phyloP scores from a whole-genome alignment of 495 filamentous ascomycete genomes.

The Penicillium coffeae region DNA sequence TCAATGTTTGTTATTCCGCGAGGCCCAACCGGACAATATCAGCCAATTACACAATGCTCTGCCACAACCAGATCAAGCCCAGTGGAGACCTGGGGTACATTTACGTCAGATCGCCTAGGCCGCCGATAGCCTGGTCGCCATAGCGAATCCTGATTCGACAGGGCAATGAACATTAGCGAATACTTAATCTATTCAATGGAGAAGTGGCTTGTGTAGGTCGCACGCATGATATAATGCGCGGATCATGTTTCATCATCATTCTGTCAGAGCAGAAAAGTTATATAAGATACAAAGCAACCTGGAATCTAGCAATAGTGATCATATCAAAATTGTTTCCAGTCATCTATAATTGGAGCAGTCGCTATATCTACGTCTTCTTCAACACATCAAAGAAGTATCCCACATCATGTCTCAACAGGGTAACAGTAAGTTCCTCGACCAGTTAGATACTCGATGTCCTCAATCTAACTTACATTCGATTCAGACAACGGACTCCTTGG shows the following conservation, averaged over 20 bases:
- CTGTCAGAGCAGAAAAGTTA: background rate
- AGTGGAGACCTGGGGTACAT: conserved; percentile 3
- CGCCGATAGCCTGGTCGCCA: background rate
- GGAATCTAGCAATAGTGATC: too few relatives aligned
- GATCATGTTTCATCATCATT: conserved; percentile 10
- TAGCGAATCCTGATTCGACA: background rate
- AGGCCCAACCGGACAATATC: conserved; percentile 1
- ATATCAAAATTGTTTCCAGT: too few relatives aligned
- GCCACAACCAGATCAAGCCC: background rate
- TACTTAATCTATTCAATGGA: conserved; percentile 9
- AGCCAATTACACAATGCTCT: conserved; percentile 10
- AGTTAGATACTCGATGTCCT: background rate
- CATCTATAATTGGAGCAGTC: background rate
- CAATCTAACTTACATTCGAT: background rate
- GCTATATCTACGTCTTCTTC: too few relatives aligned
- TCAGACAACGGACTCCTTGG: conserved; percentile 26
- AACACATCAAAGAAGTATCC: too few relatives aligned
- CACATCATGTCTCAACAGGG: too few relatives aligned
- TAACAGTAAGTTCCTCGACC: conserved; percentile 9
- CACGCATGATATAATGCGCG: conserved; percentile 25
- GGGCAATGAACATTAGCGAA: background rate
- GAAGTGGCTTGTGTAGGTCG: conserved; percentile 15
- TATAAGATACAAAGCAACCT: too few relatives aligned
- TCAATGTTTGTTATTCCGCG: too few relatives aligned
- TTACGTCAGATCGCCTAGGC: conserved; percentile 14